Evolutionary conservation across 106 monocot species (phyloP).

Genomic region (Dendrobium officinale): DNA sequence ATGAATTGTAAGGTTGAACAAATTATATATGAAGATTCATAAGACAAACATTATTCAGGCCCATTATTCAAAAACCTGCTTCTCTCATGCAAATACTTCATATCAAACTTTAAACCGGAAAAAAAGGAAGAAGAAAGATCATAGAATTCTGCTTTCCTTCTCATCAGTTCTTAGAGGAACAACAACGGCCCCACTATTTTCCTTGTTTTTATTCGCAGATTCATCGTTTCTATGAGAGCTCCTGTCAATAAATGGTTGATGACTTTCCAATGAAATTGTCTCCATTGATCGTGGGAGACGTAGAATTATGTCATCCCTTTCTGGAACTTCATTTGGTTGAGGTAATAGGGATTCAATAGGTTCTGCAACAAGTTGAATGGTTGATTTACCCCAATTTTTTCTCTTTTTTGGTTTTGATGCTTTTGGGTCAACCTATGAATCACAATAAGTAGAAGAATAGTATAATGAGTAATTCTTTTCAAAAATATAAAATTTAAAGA

Average conservation of each 20-base stretch:
- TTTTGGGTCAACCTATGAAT: constrained; percentile 31
- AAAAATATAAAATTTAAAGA: neutral
- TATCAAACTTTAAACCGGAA: too few relatives aligned
- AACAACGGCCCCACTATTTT: constrained; percentile 1
- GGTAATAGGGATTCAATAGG: constrained; percentile 1
- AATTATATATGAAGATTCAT: too few relatives aligned
- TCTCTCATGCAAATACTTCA: too few relatives aligned
- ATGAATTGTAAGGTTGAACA: too few relatives aligned
- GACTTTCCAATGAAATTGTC: constrained; percentile 9
- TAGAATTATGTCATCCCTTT: constrained; percentile 28
- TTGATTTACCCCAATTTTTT: constrained; percentile 76
- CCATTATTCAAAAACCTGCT: too few relatives aligned
- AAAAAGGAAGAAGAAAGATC: neutral
- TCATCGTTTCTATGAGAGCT: constrained; percentile 38
- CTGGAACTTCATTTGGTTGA: constrained; percentile 16
- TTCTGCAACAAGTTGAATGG: constrained; percentile 45
- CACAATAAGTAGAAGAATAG: neutral
- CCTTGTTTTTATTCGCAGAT: constrained; percentile 26
- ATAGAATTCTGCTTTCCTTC: constrained; percentile 53
- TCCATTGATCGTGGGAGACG: constrained; percentile 71
- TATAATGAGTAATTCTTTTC: too few relatives aligned
- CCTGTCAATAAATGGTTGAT: constrained; percentile 46
- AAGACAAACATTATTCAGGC: too few relatives aligned
- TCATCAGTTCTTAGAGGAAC: constrained; percentile 34
- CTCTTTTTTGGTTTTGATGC: constrained; percentile 28